Evolutionary conservation across 2,329 filamentous ascomycete species (phyloP).

Genomic region (Pseudogymnoascus destructans): DNA sequence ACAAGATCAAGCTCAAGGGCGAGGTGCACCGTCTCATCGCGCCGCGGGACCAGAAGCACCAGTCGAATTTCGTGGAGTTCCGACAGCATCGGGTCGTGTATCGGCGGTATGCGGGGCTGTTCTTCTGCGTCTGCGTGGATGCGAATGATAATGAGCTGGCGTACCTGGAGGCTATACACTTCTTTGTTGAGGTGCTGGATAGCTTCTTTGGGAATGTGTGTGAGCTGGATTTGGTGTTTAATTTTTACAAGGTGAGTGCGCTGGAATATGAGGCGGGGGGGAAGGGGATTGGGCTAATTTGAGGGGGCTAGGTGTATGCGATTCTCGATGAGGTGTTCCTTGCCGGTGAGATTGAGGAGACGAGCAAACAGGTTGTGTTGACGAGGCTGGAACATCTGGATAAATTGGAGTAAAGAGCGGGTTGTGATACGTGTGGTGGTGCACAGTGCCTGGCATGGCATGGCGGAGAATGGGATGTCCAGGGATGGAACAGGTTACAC

Average conservation of each 20-base stretch:
- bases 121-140: conserved; percentile 98
- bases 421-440: background rate
- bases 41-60: conserved; percentile 96
- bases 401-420: conserved; percentile 59
- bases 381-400: conserved; percentile 90
- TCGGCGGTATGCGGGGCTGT: conserved; percentile 89
- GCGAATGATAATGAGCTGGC: conserved; percentile 98
- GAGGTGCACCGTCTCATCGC: conserved; percentile 96
- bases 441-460: background rate
- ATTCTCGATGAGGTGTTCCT: conserved; percentile 98
- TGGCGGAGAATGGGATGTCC: background rate
- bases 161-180: conserved; percentile 94
- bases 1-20: conserved; percentile 98
- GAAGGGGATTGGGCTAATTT: conserved; percentile 6
- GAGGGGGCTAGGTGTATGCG: conserved; percentile 60
- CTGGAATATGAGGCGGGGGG: background rate
- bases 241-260: conserved; percentile 52
- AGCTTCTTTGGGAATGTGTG: conserved; percentile 98
- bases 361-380: conserved; percentile 93
- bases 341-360: conserved; percentile 96
- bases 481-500: background rate
- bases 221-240: conserved; percentile 82
- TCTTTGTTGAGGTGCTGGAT: conserved; percentile 98
- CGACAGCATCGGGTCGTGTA: conserved; percentile 95
- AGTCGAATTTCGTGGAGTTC: conserved; percentile 98